These are phyloP conservation scores for Colletotrichum caudatum DNA, from an alignment of 2,329 filamentous ascomycete genomes.

Conservation along the genomic window DNA sequence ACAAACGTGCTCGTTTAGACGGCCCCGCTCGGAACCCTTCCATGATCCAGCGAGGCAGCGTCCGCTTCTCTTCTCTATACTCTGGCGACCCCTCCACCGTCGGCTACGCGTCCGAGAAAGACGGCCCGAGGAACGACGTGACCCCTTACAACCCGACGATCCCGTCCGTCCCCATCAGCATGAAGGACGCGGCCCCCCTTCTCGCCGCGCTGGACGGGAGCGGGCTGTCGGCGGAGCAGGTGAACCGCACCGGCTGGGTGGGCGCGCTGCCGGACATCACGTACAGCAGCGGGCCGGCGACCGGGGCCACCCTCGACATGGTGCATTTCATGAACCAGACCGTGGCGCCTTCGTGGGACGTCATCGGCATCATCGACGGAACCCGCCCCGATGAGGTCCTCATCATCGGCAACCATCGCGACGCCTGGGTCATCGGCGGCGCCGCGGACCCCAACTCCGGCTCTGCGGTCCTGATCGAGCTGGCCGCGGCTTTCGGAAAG, in stretches of 20 bases:
- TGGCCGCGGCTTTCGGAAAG: conserved; percentile 62
- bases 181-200: conserved; percentile 25
- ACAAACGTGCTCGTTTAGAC: background rate
- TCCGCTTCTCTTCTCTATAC: conserved; percentile 29
- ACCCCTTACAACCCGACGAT: conserved; percentile 30
- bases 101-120: conserved; percentile 29
- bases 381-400: conserved; percentile 57
- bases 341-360: conserved; percentile 45
- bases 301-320: conserved; percentile 28
- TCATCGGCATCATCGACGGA: conserved; percentile 56
- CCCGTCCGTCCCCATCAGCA: conserved; percentile 27
- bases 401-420: conserved; percentile 64
- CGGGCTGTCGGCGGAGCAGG: conserved; percentile 19
- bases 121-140: conserved; percentile 26
- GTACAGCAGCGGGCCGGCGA: conserved; percentile 28
- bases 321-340: conserved; percentile 35
- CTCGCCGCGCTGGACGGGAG: conserved; percentile 25
- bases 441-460: conserved; percentile 65
- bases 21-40: conserved; percentile 27
- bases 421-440: conserved; percentile 66
- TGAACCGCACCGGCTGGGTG: conserved; percentile 28
- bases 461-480: conserved; percentile 61
- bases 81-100: conserved; percentile 29
- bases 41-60: conserved; percentile 35
- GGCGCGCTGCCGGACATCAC: conserved; percentile 31